Percentiles rank a stretch among this genome's conserved stretches.
phyloP scores from a whole-genome alignment of 2,329 filamentous ascomycete species.

The Alternaria burnsii region DNA sequence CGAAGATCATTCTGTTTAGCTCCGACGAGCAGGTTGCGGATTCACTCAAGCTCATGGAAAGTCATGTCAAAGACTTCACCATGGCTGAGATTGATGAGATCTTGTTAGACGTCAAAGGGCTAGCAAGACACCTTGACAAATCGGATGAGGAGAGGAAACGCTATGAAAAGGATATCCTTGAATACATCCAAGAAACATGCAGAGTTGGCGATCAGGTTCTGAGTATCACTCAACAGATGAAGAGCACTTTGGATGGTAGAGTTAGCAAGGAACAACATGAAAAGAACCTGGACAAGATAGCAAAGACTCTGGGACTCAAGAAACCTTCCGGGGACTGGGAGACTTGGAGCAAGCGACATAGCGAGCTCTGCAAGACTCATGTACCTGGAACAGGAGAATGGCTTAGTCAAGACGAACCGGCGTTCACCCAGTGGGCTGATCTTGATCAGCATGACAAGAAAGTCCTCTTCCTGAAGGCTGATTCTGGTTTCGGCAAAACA shows the following conservation, averaged over 20 bases:
- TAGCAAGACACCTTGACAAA: not conserved
- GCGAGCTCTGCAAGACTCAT: conserved; percentile 8
- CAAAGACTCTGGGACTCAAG: not conserved
- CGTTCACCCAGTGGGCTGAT: not conserved
- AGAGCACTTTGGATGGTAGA: not conserved
- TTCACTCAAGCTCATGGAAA: not conserved
- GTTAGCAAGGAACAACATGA: not conserved
- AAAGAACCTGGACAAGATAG: not conserved
- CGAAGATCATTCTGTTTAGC: conserved; percentile 18
- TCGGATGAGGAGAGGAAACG: not conserved
- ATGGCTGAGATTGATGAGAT: not conserved
- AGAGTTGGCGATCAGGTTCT: conserved; percentile 1
- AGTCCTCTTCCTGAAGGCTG: not conserved
- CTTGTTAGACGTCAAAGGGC: not conserved
- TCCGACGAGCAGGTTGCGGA: not conserved
- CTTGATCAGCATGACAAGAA: not conserved
- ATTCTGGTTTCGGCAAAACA: not conserved
- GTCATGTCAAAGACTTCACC: not conserved
- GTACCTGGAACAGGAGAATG: conserved; percentile 9
- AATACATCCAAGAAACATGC: not conserved
- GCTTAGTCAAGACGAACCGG: conserved; percentile 1
- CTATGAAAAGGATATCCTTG: not conserved
- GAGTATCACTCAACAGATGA: conserved; percentile 6
- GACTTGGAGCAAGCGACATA: conserved; percentile 10
- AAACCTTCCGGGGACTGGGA: conserved; percentile 5